phyloP scores from a whole-genome alignment of 1,139 yeast species.

The Lodderomyces beijingensis region DNA sequence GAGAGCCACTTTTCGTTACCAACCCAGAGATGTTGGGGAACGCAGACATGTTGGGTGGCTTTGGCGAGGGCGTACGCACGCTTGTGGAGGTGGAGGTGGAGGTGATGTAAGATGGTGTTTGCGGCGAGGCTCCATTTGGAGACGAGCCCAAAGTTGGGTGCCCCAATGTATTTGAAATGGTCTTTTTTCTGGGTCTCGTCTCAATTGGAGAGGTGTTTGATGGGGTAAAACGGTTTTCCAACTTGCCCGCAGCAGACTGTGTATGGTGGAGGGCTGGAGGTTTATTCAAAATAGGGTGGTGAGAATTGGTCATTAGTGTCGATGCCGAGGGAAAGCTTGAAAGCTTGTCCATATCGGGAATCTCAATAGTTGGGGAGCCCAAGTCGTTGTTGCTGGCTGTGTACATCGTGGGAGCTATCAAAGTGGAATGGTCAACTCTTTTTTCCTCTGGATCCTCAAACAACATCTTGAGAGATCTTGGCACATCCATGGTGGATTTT shows the following conservation, averaged over 20 bases:
- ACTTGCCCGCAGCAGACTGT: slow-evolving; percentile 43
- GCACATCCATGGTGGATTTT: slow-evolving; percentile 42
- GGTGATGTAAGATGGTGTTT: slow-evolving; percentile 35
- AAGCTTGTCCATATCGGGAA: slow-evolving; percentile 41
- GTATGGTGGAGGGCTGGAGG: slow-evolving; percentile 48
- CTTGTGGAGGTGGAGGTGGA: slow-evolving; percentile 3
- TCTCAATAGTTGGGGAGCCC: slow-evolving; percentile 45
- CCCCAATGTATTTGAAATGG: slow-evolving; percentile 35
- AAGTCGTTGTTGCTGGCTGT: slow-evolving; percentile 15
- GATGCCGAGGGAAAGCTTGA: slow-evolving; percentile 19
- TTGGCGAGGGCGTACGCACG: slow-evolving; percentile 38
- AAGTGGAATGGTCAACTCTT: slow-evolving; percentile 5
- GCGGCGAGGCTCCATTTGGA: slow-evolving; percentile 19
- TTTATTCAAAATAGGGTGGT: slow-evolving; percentile 27
- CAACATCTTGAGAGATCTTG: slow-evolving; percentile 66
- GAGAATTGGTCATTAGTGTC: slow-evolving; percentile 1
- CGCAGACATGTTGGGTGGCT: slow-evolving; percentile 27
- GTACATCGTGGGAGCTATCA: slow-evolving; percentile 7
- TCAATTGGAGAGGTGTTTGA: slow-evolving; percentile 15
- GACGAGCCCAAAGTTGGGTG: slow-evolving; percentile 4
- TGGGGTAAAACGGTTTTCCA: slow-evolving; percentile 32
- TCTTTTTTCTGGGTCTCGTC: slow-evolving; percentile 32
- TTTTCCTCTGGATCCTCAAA: slow-evolving; percentile 48
- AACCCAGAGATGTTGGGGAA: slow-evolving; percentile 16
- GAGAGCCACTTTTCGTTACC: slow-evolving; percentile 27